Base-by-base conservation (phyloP, 805 yeast genomes). In the Jamesozyma spencerorum region DNA sequence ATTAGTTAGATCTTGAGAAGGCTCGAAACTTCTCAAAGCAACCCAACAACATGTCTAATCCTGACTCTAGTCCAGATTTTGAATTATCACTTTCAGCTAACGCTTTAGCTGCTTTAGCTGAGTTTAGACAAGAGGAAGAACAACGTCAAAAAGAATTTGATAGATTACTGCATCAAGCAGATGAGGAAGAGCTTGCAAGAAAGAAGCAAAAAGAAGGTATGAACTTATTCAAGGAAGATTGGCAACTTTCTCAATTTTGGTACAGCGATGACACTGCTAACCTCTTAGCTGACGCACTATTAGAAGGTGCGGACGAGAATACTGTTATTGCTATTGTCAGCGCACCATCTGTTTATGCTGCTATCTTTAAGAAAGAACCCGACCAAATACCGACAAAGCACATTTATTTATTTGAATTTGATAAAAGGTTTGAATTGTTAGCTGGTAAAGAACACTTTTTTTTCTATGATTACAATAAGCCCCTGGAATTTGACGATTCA, bases 241-340 rank as follows among this genome's bases (percentile, higher is more conserved):
- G 97, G 97, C 92, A 85, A 55, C 68, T 88, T 30, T 85, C 95
- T 1, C 97, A 87, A 60, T 87, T 87, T 63, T 87, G 97, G 87
- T 87, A 85, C 55, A 65, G 72, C 42, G 88, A 85, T 45, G 62
- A 66, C 2, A 87, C 96, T 1, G 87, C 95, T 0, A 71, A 70
- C 38, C 55, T 63, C 0, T 59, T 85, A 15, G 92, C 85, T 0
- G 74, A 72, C 45, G 92, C 85, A 6, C 65, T 86, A 32, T 60
- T 86, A 12, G 84, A 79, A 28, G 92, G 85, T 6, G 92, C 94
- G 1, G 82, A 79, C 48, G 71, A 71, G 40, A 69, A 73, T 30
- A 83, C 94, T 0, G 78, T 77, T 1, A 71, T 87, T 34, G 84
- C 82, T 37, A 72, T 87, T 39, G 85, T 83, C 1, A 78, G 88